phyloP scores from a whole-genome alignment of 1,284 basidiomycete species.

The Quambalaria eucalypti region DNA sequence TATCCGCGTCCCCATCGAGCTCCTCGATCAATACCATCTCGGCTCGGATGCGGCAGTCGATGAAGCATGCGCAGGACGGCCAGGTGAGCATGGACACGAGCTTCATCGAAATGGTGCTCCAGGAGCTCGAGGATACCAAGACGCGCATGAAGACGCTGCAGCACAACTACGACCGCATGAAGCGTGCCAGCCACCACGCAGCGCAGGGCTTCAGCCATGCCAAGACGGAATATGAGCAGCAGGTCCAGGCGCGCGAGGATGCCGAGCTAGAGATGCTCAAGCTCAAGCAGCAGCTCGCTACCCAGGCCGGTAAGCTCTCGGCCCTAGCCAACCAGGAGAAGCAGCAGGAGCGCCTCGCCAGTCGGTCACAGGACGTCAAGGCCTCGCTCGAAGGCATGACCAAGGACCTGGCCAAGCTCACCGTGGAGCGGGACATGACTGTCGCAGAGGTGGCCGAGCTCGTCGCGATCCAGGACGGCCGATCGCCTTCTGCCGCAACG shows the following conservation, averaged over 20 bases:
- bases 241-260: slow-evolving; percentile 73
- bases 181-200: slow-evolving; percentile 73
- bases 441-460: slow-evolving; percentile 89
- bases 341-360: slow-evolving; percentile 66
- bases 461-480: slow-evolving; percentile 59
- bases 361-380: slow-evolving; percentile 68
- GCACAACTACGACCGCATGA: slow-evolving; percentile 70
- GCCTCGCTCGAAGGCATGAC: slow-evolving; percentile 70
- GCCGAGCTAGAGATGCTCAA: slow-evolving; percentile 83
- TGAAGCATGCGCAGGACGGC: slow-evolving; percentile 57
- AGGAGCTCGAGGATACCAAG: slow-evolving; percentile 61
- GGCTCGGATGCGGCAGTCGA: slow-evolving; percentile 57
- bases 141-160: slow-evolving; percentile 62
- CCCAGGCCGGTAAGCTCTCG: slow-evolving; percentile 76
- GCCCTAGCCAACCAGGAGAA: slow-evolving; percentile 64
- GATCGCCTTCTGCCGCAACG: background rate
- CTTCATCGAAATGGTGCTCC: slow-evolving; percentile 65
- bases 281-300: slow-evolving; percentile 72
- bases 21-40: slow-evolving; percentile 4
- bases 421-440: slow-evolving; percentile 79
- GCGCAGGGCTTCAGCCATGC: slow-evolving; percentile 85
- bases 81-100: slow-evolving; percentile 62
- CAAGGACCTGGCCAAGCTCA: slow-evolving; percentile 73
- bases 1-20: background rate
- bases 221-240: slow-evolving; percentile 83